Evolutionary conservation across 1,284 basidiomycete genomes (phyloP), one percentile per base, ranked within the genome.

Genomic region (Leccinum pachyderme): DNA sequence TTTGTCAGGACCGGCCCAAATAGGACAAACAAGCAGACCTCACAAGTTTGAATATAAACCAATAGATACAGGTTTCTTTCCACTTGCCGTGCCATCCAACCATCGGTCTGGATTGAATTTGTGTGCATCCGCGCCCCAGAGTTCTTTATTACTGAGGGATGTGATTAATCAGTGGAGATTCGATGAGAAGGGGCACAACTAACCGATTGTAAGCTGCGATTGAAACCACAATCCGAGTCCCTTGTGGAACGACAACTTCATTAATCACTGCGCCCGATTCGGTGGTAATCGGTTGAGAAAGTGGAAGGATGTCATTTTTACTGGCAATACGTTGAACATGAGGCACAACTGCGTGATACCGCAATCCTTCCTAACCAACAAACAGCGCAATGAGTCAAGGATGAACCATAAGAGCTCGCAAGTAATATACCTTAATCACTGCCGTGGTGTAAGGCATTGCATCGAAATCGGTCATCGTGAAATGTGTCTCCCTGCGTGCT

Each of bases 31-130:
- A 44, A 6, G 3, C 0, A 49, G n/a, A 24, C 25, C 80, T 62
- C 59, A 83, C 82, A 83, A 63, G 64, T 81, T 81, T 7, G 73
- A 75, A 57, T 80, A 78, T 11, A 80, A 72, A 1, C 82, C 80
- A 5, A 81, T 64, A 1, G 75, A 69, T 22, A 71, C 61, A 6
- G 60, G 37, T 43, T 70, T 75, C 60, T 74, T 77, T n/a, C 68
- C 67, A 18, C 32, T 55, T 1, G 63, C 60, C 7, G 63, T 62
- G 29, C 68, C 65, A 5, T 71, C 57, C 47, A 80, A 63, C 75
- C 82, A 83, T 15, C 81, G 77, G 22, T 78, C 72, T 7, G 81
- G 81, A 53, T 81, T 76, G 66, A 76, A 84, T 18, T 63, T 59
- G 51, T 81, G 67, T 3, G 81, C 75, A 57, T 84, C 78, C 12